Conservation (phyloP, 371 early-diverging fungal species). For the Syncephalis fuscata region DNA sequence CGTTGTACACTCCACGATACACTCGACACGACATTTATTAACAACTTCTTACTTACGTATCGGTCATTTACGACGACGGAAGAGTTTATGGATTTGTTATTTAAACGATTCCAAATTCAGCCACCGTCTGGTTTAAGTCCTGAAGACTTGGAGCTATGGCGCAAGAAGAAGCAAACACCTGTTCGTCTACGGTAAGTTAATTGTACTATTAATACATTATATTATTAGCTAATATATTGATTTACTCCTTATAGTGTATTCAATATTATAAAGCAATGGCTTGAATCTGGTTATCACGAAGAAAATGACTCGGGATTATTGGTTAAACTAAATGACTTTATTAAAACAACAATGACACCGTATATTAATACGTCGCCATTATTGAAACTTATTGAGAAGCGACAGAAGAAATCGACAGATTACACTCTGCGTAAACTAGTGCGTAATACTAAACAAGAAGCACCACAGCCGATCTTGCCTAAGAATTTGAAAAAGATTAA, state of each 20-base stretch:
- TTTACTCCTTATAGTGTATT: constrained; percentile 33
- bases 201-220: no score
- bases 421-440: constrained; percentile 38
- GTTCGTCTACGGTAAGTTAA: constrained; percentile 52
- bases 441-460: constrained; percentile 29
- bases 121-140: constrained; percentile 48
- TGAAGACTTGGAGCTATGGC: constrained; percentile 61
- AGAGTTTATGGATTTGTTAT: constrained; percentile 52
- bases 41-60: constrained; percentile 79
- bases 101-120: constrained; percentile 46
- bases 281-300: constrained; percentile 72
- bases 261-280: constrained; percentile 83
- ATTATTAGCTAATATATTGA: no score
- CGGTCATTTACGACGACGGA: constrained; percentile 65
- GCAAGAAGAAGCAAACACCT: constrained; percentile 68
- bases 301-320: constrained; percentile 31
- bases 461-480: constrained; percentile 51
- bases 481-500: constrained; percentile 39
- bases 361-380: constrained; percentile 9
- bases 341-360: no score
- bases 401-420: constrained; percentile 28
- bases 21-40: constrained; percentile 55
- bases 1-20: constrained; percentile 75
- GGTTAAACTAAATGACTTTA: no score
- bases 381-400: constrained; percentile 45